phyloP scores from a whole-genome alignment of 495 filamentous ascomycete species.

The Lentithecium fluviatile region DNA sequence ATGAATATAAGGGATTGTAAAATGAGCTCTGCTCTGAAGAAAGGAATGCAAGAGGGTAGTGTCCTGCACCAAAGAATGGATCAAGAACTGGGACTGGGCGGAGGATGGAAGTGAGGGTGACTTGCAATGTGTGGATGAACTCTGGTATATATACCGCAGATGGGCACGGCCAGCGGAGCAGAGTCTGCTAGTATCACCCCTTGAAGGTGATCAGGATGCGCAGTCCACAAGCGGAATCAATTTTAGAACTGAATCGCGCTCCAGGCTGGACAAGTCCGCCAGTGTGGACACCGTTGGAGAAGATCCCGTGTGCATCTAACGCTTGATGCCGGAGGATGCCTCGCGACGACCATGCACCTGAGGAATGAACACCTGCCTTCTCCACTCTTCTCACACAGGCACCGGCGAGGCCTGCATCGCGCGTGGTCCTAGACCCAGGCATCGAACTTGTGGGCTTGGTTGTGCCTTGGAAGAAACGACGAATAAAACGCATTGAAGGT shows the following conservation, averaged over 20 bases:
- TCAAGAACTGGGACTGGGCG: conserved; percentile 21
- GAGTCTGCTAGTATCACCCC: too few species aligned
- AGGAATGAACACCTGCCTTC: neutral
- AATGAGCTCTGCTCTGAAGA: conserved; percentile 35
- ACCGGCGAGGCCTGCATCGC: conserved; percentile 15
- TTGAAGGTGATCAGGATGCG: too few species aligned
- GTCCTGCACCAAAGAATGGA: conserved; percentile 27
- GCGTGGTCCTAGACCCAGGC: neutral
- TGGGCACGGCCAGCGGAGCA: too few species aligned
- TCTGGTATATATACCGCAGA: conserved; percentile 16
- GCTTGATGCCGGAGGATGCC: conserved; percentile 26
- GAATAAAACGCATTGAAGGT: conserved; percentile 34
- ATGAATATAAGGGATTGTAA: conserved; percentile 24
- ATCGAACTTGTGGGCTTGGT: conserved; percentile 8
- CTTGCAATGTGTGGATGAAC: neutral
- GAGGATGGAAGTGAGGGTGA: conserved; percentile 17
- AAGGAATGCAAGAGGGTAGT: conserved; percentile 24
- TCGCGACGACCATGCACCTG: conserved; percentile 17
- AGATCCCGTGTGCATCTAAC: conserved; percentile 26
- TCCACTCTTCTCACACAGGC: conserved; percentile 27
- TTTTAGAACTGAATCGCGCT: conserved; percentile 3
- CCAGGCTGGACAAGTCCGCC: neutral
- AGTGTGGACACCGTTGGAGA: neutral
- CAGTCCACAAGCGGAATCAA: neutral
- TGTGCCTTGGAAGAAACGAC: conserved; percentile 16